Conservation (phyloP, 768 basidiomycete genomes). For the Paxillus rubicundulus region DNA sequence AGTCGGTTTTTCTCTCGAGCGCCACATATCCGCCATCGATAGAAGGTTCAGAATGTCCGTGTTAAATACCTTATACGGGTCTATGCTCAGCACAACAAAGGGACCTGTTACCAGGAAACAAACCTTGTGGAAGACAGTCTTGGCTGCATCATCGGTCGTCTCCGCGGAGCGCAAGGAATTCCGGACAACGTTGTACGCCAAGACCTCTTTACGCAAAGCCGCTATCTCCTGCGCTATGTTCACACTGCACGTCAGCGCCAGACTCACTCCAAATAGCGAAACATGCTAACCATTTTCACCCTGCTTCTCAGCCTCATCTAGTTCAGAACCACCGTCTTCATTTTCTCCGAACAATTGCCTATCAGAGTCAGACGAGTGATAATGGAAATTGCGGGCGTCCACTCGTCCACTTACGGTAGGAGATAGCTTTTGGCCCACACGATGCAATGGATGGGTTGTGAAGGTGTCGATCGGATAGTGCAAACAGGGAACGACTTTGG, state of each 20-base stretch:
- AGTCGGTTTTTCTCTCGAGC: conserved; percentile 77
- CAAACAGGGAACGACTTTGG: conserved; percentile 97
- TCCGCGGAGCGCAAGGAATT: conserved; percentile 51
- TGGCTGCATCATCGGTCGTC: conserved; percentile 51
- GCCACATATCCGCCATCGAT: conserved; percentile 98
- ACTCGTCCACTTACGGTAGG: conserved; percentile 60
- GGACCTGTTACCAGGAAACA: not conserved
- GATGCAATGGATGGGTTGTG: conserved; percentile 97
- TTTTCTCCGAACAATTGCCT: conserved; percentile 97
- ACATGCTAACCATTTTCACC: conserved; percentile 79
- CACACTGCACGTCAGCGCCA: not conserved
- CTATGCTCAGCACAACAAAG: not conserved
- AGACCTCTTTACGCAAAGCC: conserved; percentile 82
- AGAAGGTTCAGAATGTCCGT: conserved; percentile 85
- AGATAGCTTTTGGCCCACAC: conserved; percentile 99
- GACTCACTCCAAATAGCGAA: conserved; percentile 10
- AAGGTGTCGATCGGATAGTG: conserved; percentile 95
- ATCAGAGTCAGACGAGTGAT: not conserved
- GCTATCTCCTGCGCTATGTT: conserved; percentile 83
- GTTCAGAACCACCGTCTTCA: conserved; percentile 73
- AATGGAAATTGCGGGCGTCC: not conserved
- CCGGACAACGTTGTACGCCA: conserved; percentile 83
- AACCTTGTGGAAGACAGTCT: conserved; percentile 83
- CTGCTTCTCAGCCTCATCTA: conserved; percentile 88
- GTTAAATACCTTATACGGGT: conserved; percentile 69